Evolutionary conservation across 306 rosid genomes (phyloP), one percentile per base, ranked within the genome.

Genomic region (Cicer yamashitae): DNA sequence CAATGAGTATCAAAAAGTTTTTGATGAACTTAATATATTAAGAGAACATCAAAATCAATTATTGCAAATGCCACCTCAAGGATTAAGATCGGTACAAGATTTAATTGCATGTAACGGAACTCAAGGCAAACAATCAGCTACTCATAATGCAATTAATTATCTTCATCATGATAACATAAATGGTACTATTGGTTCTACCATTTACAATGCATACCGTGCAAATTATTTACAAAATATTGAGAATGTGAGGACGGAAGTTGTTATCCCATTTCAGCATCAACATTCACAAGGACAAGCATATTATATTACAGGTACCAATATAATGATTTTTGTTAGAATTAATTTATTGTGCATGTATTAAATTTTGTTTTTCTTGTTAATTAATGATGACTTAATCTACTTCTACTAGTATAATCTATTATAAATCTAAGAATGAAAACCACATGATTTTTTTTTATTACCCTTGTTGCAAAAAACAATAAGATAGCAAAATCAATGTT

Each of bases 1-100:
- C 37, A 83, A 90, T 8, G 91, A 94, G 45, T 85, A 85, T 15
- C 79, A 30, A 13, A 86, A 74, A 51, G 56, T 90, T 7, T 81
- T 46, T 11, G 83, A 91, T 0, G 90, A 91, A 60, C 84, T 88
- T 6, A 85, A 61, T 67, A 53, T 77, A 7, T 74, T 77, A 22
- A 88, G 57, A 79, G 59, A 48, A 57, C 77, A 51, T 62, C 82
- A 80, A 53, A 84, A 58, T 22, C 89, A 78, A 14, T 6, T 76
- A 30, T 12, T 82, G 69, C 91, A 86, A 13, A 47, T 87, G 41
- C 78, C 79, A 9, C 76, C 75, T 7, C 84, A 80, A 62, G 78
- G 76, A 0, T 77, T 59, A 2, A 85, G 81, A 45, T 50, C 77
- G 10, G 75, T 81, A 6, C 84, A 89, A 0, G 77, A 87, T 75